Base-by-base conservation (phyloP, 179 eudicot species). In the Vitellaria paradoxa region DNA sequence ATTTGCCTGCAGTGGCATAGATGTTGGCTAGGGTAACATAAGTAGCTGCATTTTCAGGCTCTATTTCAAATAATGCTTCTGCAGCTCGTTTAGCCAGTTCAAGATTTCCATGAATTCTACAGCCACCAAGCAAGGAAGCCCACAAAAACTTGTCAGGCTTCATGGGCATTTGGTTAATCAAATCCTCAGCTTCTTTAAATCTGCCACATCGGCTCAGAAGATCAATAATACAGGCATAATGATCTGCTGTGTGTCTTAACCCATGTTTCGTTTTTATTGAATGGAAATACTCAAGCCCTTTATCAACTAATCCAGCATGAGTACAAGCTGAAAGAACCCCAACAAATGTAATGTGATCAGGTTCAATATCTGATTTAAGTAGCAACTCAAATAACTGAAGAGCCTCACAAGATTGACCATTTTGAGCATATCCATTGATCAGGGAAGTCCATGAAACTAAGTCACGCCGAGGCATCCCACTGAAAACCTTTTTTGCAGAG, bases 301-400 rank as follows among this genome's bases (percentile, higher is more conserved):
- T 84, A 40, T 91, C 92, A 70, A 92, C 96, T 76, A 89, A 85
- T 42, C 97, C 97, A 68, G 96, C 95, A 85, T 92, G 97, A 69
- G 90, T 84, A 57, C 96, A 92, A 55, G 97, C 96, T 62, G 91
- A 87, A 68, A 92, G 87, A 79, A 91, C 97, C 62, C 92, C 95
- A 45, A 92, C 90, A 75, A 92, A 92, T 20, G 92, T 86, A 40
- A 92, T 79, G 20, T 88, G 96, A 79, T 92, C 97, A 73, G 92
- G 97, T 69, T 65, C 75, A 73, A 79, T 82, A 40, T 89, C 93
- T 3, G 93, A 88, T 75, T 79, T 69, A 49, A 92, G 92, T 49
- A 91, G 77, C 64, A 56, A 49, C 78, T 87, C 96, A 79, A 89
- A 92, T 40, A 91, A 74, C 76, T 82, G 68, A 66, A 92, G 80